phyloP scores from a whole-genome alignment of 2,329 filamentous ascomycete genomes.

The Sclerotiophoma versabilis region DNA sequence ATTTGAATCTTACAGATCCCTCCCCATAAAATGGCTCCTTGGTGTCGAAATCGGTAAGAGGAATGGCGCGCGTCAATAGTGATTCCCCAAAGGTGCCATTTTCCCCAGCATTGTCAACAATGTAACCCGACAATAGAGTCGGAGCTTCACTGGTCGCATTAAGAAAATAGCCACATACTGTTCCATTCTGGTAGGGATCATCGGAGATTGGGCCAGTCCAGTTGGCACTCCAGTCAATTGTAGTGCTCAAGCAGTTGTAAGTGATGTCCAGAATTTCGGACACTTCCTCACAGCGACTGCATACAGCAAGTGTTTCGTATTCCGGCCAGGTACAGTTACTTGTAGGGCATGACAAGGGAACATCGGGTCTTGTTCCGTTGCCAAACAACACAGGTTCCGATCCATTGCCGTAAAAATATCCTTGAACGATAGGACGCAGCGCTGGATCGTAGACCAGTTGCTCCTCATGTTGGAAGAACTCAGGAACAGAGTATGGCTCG shows the following conservation, averaged over 20 bases:
- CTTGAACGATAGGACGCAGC: neutral
- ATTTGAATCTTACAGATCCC: conserved; percentile 30
- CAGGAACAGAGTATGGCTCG: neutral
- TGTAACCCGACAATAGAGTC: conserved; percentile 31
- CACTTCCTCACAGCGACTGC: conserved; percentile 30
- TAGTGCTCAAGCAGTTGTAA: conserved; percentile 14
- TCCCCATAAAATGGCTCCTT: conserved; percentile 8
- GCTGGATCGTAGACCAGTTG: neutral
- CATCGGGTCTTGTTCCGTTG: conserved; percentile 33
- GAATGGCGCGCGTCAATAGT: conserved; percentile 20
- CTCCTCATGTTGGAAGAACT: neutral
- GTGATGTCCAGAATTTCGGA: conserved; percentile 14
- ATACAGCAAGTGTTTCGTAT: conserved; percentile 36
- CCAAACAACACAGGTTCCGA: conserved; percentile 28
- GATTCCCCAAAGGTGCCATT: conserved; percentile 9
- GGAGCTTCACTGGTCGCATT: conserved; percentile 23
- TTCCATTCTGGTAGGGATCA: conserved; percentile 23
- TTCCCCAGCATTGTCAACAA: neutral
- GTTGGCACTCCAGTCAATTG: conserved; percentile 27
- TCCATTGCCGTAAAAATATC: conserved; percentile 28
- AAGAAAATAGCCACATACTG: conserved; percentile 37
- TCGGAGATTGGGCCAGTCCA: neutral
- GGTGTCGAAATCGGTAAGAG: neutral
- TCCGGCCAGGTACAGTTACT: conserved; percentile 41
- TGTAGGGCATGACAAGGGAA: conserved; percentile 37